phyloP scores from a whole-genome alignment of 1,284 basidiomycete genomes.

The Moesziomyces sp. region DNA sequence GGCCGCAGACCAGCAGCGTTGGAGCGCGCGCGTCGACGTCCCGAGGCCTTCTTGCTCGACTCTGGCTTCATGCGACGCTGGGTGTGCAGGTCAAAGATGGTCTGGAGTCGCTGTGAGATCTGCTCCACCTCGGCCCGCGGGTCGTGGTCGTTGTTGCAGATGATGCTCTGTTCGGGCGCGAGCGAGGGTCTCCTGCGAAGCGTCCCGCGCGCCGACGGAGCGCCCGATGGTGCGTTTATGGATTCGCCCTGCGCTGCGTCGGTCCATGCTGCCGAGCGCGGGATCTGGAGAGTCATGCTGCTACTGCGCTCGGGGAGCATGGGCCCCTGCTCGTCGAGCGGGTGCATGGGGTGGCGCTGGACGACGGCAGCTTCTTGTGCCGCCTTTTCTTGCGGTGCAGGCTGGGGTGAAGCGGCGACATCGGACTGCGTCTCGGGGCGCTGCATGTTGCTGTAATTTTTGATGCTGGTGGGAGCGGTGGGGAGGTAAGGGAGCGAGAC shows the following conservation, averaged over 20 bases:
- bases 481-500: constrained; percentile 55
- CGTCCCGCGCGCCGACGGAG: constrained; percentile 4
- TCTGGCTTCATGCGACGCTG: constrained; percentile 54
- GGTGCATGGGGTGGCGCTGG: neutral
- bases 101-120: constrained; percentile 45
- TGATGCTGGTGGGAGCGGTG: constrained; percentile 39
- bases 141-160: constrained; percentile 39
- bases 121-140: constrained; percentile 35
- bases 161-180: constrained; percentile 42
- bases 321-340: constrained; percentile 1
- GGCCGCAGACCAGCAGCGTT: constrained; percentile 28
- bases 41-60: constrained; percentile 3
- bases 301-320: constrained; percentile 5
- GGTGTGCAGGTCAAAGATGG: constrained; percentile 60
- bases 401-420: neutral
- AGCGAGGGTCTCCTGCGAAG: constrained; percentile 34
- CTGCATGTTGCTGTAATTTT: constrained; percentile 48
- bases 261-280: constrained; percentile 22
- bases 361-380: neutral
- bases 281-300: constrained; percentile 26
- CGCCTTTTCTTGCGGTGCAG: constrained; percentile 1
- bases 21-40: constrained; percentile 9
- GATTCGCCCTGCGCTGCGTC: constrained; percentile 1
- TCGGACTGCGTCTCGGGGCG: constrained; percentile 4
- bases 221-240: neutral